Conservation (phyloP, 129 eudicot genomes). For the Chrysanthemum lavandulifolium region DNA sequence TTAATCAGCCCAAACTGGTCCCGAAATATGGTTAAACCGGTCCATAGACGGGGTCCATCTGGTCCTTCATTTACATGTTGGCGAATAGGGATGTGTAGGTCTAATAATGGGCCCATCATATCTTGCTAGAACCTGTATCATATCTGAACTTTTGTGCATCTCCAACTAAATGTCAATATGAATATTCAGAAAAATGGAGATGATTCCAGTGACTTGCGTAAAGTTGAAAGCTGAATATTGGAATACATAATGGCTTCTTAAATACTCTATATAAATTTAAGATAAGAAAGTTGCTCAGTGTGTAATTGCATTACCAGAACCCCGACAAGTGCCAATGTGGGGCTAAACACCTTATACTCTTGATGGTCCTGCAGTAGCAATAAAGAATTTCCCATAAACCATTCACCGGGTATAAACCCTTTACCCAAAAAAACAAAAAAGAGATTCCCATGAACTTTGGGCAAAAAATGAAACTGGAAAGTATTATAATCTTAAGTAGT, state of each 20-base stretch:
- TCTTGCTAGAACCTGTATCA: no score
- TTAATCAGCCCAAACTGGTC: no score
- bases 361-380: conserved; percentile 50
- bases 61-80: no score
- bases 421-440: no score
- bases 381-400: not conserved
- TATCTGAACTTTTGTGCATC: no score
- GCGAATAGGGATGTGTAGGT: no score
- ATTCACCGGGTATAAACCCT: not conserved
- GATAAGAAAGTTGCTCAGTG: not conserved
- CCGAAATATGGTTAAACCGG: no score
- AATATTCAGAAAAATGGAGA: no score
- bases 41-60: no score
- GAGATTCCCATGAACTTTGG: not conserved
- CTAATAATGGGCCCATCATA: no score
- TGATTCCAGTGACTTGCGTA: no score
- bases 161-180: no score
- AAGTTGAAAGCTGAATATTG: not conserved
- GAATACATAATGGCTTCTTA: not conserved
- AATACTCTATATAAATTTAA: not conserved
- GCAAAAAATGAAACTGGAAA: not conserved
- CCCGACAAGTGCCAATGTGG: conserved; percentile 70
- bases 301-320: conserved; percentile 61
- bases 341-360: conserved; percentile 49
- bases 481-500: not conserved